Percentiles rank a stretch among this genome's conserved stretches.
These are phyloP conservation scores for Aureobasidium vineae DNA, from an alignment of 2,329 filamentous ascomycete species.

Conservation along the genomic window DNA sequence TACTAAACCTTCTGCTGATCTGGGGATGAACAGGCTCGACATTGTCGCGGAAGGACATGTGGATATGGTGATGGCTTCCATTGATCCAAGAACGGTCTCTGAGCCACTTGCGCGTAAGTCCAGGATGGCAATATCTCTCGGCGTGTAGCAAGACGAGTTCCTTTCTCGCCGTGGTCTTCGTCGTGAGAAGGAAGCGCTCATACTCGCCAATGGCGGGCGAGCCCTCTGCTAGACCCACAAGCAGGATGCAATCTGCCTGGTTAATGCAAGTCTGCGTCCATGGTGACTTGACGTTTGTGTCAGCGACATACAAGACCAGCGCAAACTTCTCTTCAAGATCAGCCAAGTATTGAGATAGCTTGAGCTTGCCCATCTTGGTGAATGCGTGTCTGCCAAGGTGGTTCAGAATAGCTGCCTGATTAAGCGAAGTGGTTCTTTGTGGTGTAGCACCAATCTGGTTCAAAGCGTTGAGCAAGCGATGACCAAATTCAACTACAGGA, in stretches of 20 bases:
- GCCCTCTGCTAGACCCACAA: conserved; percentile 87
- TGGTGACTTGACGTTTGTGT: conserved; percentile 93
- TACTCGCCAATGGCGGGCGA: conserved; percentile 93
- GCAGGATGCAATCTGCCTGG: conserved; percentile 91
- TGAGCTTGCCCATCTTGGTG: conserved; percentile 94
- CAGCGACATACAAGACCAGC: conserved; percentile 90
- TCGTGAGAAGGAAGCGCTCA: conserved; percentile 90
- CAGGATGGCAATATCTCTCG: conserved; percentile 81
- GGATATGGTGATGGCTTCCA: conserved; percentile 93
- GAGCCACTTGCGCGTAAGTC: conserved; percentile 84
- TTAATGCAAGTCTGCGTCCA: conserved; percentile 99
- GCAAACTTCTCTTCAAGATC: conserved; percentile 97
- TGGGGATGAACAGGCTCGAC: conserved; percentile 73
- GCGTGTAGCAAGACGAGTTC: conserved; percentile 85
- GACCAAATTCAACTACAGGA: conserved; percentile 93
- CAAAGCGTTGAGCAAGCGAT: conserved; percentile 80
- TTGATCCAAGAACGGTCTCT: conserved; percentile 94
- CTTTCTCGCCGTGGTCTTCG: conserved; percentile 95
- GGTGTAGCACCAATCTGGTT: conserved; percentile 77
- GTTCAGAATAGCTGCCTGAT: conserved; percentile 89
- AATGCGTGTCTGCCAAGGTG: conserved; percentile 96
- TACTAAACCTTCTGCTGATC: conserved; percentile 75
- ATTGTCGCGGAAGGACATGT: conserved; percentile 83
- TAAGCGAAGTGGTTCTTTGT: conserved; percentile 87
- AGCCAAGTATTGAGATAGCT: conserved; percentile 91